Evolutionary conservation across 2,329 filamentous ascomycete genomes (phyloP).

Genomic region (Pseudogymnoascus sp.): DNA sequence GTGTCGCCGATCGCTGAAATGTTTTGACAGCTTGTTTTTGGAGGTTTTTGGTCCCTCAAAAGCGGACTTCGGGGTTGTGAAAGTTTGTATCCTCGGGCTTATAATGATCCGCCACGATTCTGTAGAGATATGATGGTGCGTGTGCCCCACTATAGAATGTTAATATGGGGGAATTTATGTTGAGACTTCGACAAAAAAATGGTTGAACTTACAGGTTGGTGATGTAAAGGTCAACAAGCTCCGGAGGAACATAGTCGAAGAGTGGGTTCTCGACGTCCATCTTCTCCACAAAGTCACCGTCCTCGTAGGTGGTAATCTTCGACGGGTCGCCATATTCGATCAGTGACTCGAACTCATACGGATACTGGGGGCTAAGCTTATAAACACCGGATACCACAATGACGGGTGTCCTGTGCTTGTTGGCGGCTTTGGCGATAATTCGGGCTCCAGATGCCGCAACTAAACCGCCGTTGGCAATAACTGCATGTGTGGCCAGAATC

Average conservation of each 20-base stretch:
- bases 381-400: constrained; percentile 88
- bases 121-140: constrained; percentile 65
- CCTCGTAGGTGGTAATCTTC: constrained; percentile 68
- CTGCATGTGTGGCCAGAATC: constrained; percentile 78
- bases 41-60: neutral
- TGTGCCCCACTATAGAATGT: constrained; percentile 45
- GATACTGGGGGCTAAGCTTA: constrained; percentile 85
- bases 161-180: constrained; percentile 23
- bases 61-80: constrained; percentile 30
- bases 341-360: constrained; percentile 72
- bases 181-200: constrained; percentile 27
- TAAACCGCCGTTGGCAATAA: constrained; percentile 82
- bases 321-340: constrained; percentile 83
- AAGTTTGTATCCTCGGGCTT: constrained; percentile 65
- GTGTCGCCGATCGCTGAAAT: neutral
- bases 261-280: constrained; percentile 73
- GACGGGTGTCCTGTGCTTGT: constrained; percentile 74
- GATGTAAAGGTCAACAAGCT: constrained; percentile 73
- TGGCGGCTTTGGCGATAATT: constrained; percentile 77
- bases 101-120: constrained; percentile 70
- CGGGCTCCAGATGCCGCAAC: constrained; percentile 79
- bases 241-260: constrained; percentile 75
- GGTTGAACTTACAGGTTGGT: constrained; percentile 64
- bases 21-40: constrained; percentile 4
- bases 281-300: constrained; percentile 71